Conservation (phyloP, 1,139 yeast genomes). For the Spathaspora sp. region DNA sequence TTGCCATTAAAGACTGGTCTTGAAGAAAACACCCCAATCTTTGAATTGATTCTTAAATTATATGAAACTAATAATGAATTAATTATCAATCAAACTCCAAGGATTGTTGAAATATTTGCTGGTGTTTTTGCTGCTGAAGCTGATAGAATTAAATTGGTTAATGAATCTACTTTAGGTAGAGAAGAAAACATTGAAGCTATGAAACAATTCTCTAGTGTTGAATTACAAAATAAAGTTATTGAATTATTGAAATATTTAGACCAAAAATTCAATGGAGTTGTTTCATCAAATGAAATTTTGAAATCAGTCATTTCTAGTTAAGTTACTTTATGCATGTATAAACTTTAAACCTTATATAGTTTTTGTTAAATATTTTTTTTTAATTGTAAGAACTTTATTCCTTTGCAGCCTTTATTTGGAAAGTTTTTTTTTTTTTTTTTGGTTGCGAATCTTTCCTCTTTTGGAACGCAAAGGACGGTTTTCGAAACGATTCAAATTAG, state of each 20-base stretch:
- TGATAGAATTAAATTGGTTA: conserved; percentile 66
- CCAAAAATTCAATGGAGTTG: conserved; percentile 59
- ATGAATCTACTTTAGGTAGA: conserved; percentile 77
- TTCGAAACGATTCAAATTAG: neutral
- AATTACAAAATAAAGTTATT: conserved; percentile 61
- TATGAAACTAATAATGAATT: conserved; percentile 63
- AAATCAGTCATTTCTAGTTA: conserved; percentile 47
- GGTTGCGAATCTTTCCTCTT: conserved; percentile 19
- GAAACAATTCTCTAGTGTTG: conserved; percentile 75
- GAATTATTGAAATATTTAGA: conserved; percentile 75
- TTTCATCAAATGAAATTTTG: conserved; percentile 55
- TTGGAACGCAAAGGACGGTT: conserved; percentile 19
- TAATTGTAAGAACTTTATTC: conserved; percentile 5
- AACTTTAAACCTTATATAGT: conserved; percentile 1
- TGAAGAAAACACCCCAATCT: conserved; percentile 92
- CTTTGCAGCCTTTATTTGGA: conserved; percentile 9
- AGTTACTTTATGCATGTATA: neutral
- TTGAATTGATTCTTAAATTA: conserved; percentile 70
- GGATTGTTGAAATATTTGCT: conserved; percentile 66
- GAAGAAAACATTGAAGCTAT: conserved; percentile 75
- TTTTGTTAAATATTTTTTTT: neutral
- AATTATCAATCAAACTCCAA: conserved; percentile 59
- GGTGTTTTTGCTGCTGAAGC: conserved; percentile 71
- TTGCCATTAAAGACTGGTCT: conserved; percentile 86
- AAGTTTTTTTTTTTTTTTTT: too few relatives aligned